These are phyloP conservation scores for Daldinia childiae DNA, from an alignment of 495 filamentous ascomycete genomes.

Conservation along the genomic window DNA sequence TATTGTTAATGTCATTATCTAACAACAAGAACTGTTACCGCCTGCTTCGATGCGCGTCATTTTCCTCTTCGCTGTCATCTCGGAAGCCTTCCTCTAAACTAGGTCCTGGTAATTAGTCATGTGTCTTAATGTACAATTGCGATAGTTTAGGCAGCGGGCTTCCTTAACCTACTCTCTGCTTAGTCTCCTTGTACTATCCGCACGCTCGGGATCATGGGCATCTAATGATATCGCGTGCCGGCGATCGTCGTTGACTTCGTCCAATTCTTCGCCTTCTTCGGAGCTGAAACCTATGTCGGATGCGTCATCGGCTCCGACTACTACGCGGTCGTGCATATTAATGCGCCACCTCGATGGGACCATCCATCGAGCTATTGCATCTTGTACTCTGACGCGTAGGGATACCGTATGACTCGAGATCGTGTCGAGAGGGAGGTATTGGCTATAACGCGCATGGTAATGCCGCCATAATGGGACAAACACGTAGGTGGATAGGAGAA, in stretches of 20 bases:
- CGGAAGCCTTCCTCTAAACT: conserved; percentile 80
- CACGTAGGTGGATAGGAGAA: conserved; percentile 73
- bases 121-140: conserved; percentile 1
- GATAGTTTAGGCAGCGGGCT: conserved; percentile 3
- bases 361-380: conserved; percentile 63
- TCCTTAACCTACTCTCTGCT: conserved; percentile 72
- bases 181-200: conserved; percentile 65
- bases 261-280: conserved; percentile 69
- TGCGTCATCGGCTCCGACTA: conserved; percentile 50
- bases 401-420: conserved; percentile 70
- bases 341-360: conserved; percentile 66
- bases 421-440: conserved; percentile 73
- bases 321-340: conserved; percentile 47
- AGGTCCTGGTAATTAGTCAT: conserved; percentile 35
- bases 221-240: conserved; percentile 70
- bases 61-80: conserved; percentile 80
- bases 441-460: conserved; percentile 77
- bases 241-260: conserved; percentile 72
- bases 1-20: neutral
- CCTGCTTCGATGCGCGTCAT: conserved; percentile 21
- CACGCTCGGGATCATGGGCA: conserved; percentile 62
- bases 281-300: conserved; percentile 60
- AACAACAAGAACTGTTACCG: conserved; percentile 15
- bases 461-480: conserved; percentile 78
- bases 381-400: conserved; percentile 68